Percentiles rank a stretch among this genome's conserved stretches.
Conservation (phyloP, 2,329 filamentous ascomycete genomes). For the Penicillium corylophilum region DNA sequence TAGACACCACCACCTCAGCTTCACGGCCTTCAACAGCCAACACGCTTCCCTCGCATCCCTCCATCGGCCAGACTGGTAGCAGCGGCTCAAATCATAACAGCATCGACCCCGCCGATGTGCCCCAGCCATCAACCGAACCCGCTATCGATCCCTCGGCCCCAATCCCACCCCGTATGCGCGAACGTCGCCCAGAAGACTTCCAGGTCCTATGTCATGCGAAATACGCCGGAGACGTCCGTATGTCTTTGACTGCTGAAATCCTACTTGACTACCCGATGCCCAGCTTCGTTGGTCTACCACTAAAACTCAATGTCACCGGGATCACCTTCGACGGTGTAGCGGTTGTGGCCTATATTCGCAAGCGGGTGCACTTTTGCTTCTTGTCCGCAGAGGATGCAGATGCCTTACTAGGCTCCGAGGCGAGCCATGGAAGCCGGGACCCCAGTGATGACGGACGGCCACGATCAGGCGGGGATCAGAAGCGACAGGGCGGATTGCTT, state of each 20-base stretch:
- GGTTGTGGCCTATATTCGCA: slow-evolving; percentile 86
- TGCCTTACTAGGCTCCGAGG: slow-evolving; percentile 61
- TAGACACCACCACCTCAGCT: slow-evolving; percentile 38
- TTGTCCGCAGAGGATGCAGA: slow-evolving; percentile 87
- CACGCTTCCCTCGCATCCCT: slow-evolving; percentile 33
- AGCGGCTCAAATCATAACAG: slow-evolving; percentile 28
- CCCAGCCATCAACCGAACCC: slow-evolving; percentile 20
- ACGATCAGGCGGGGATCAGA: slow-evolving; percentile 36
- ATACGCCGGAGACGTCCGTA: slow-evolving; percentile 81
- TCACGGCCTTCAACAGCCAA: slow-evolving; percentile 47
- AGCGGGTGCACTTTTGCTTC: slow-evolving; percentile 90
- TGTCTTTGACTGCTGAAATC: slow-evolving; percentile 92
- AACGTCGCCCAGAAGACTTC: slow-evolving; percentile 79
- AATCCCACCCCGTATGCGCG: slow-evolving; percentile 59
- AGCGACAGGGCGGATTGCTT: slow-evolving; percentile 69
- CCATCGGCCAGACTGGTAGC: slow-evolving; percentile 21
- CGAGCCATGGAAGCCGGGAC: slow-evolving; percentile 31
- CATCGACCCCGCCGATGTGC: slow-evolving; percentile 24
- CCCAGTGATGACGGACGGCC: slow-evolving; percentile 31
- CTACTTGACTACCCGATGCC: slow-evolving; percentile 98
- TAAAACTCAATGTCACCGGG: slow-evolving; percentile 93
- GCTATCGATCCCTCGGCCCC: slow-evolving; percentile 22
- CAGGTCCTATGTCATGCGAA: slow-evolving; percentile 89
- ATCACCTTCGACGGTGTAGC: slow-evolving; percentile 94
- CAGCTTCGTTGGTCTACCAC: slow-evolving; percentile 91